Conservation (phyloP, 2,329 filamentous ascomycete species). For the Penicillium verrucosum region DNA sequence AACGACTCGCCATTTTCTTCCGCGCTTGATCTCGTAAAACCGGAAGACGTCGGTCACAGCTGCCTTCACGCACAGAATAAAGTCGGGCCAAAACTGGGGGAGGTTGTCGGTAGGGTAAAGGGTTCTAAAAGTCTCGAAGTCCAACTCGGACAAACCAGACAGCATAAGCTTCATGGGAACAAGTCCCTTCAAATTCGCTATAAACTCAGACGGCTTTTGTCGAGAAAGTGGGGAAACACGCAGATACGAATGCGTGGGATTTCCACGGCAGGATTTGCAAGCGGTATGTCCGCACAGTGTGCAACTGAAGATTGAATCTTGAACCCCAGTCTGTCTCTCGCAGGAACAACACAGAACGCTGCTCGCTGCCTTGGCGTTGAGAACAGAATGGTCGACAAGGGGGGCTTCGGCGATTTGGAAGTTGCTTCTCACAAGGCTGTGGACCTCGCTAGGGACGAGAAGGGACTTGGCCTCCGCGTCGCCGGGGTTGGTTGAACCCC, state of each 20-base stretch:
- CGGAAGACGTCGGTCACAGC: constrained; percentile 28
- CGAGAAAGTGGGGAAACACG: constrained; percentile 28
- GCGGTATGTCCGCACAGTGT: constrained; percentile 53
- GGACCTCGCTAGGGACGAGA: constrained; percentile 8
- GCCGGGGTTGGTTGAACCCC: not conserved
- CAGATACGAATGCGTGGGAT: constrained; percentile 51
- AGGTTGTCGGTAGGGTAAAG: constrained; percentile 13
- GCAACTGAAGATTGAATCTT: constrained; percentile 48
- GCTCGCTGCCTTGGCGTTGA: constrained; percentile 24
- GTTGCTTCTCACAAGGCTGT: constrained; percentile 13
- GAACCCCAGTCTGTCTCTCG: constrained; percentile 48
- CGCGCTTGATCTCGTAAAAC: constrained; percentile 31
- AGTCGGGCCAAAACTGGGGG: constrained; percentile 32
- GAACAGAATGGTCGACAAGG: constrained; percentile 10
- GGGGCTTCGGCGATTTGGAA: constrained; percentile 9
- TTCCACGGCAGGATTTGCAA: constrained; percentile 54
- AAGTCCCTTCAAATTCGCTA: constrained; percentile 39
- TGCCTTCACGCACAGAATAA: constrained; percentile 29
- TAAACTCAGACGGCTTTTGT: constrained; percentile 44
- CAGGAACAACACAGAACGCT: constrained; percentile 55
- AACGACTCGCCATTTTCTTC: constrained; percentile 30
- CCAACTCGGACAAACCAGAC: constrained; percentile 25
- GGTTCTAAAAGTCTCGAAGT: constrained; percentile 22
- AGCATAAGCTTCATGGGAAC: constrained; percentile 45
- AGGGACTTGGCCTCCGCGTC: constrained; percentile 7